Evolutionary conservation across 139 green algal genomes (phyloP).

Genomic region (Closterium sp.): DNA sequence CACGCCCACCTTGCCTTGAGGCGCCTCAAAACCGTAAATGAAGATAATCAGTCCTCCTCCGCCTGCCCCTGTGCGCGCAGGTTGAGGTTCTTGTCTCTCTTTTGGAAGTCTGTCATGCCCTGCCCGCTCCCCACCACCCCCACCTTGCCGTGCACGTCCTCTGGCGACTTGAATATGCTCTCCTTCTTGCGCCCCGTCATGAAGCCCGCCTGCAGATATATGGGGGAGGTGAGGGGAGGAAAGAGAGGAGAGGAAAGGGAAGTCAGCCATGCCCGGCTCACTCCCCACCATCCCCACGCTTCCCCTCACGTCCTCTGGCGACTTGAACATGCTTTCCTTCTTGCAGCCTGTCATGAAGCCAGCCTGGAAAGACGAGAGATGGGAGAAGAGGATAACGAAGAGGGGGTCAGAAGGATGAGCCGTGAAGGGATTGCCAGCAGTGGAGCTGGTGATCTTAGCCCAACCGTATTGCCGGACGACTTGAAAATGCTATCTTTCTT

Average conservation of each 20-base stretch:
- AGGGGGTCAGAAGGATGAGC: background rate
- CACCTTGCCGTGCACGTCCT: constrained; percentile 56
- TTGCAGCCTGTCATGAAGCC: constrained; percentile 60
- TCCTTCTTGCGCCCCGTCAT: constrained; percentile 61
- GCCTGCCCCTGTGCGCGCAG: no score
- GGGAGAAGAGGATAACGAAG: background rate
- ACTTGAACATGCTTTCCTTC: constrained; percentile 65
- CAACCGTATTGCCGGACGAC: no score
- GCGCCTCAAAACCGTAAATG: no score
- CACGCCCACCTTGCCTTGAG: constrained; percentile 58
- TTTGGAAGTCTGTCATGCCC: constrained; percentile 56
- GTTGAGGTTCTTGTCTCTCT: constrained; percentile 26
- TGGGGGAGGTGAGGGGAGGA: no score
- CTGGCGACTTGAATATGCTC: constrained; percentile 64
- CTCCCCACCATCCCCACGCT: background rate
- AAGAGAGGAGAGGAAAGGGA: no score
- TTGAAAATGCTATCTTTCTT: no score
- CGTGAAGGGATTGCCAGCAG: no score
- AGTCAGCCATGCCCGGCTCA: no score
- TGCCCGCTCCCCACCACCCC: constrained; percentile 55
- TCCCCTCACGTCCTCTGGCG: constrained; percentile 49
- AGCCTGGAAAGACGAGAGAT: constrained; percentile 30
- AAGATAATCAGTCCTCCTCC: no score
- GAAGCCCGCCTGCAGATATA: constrained; percentile 53
- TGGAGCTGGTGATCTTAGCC: no score